A percentile compares a stretch with the other conserved stretches of the same genome.
These are phyloP conservation scores for Nicotiana rustica DNA, from an alignment of 305 asterid genomes.

Conservation along the genomic window DNA sequence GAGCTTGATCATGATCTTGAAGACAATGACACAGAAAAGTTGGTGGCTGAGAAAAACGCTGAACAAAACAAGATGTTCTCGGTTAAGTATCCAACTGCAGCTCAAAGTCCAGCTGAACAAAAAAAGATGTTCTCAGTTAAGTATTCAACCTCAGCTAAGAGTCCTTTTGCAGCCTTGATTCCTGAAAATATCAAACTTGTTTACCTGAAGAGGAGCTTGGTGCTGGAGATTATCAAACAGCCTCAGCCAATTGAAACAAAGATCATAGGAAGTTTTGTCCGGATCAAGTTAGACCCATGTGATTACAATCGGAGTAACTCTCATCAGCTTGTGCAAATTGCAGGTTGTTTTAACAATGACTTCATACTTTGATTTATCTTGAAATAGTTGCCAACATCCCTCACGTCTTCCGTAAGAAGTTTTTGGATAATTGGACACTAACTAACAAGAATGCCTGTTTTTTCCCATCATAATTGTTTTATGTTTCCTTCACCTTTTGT, in stretches of 20 bases:
- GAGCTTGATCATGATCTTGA: constrained; percentile 50
- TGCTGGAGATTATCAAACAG: constrained; percentile 60
- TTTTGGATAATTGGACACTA: constrained; percentile 1
- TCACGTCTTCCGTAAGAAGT: not conserved
- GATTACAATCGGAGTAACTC: constrained; percentile 50
- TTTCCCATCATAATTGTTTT: not conserved
- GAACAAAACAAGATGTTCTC: constrained; percentile 15
- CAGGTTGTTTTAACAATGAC: constrained; percentile 56
- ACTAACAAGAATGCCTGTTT: not conserved
- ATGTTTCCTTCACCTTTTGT: constrained; percentile 20
- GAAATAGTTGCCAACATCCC: not conserved
- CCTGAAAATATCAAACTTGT: constrained; percentile 79
- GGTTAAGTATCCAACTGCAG: constrained; percentile 37
- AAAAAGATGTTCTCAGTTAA: constrained; percentile 31
- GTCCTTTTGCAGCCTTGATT: constrained; percentile 63
- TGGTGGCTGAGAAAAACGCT: constrained; percentile 40
- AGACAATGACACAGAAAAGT: constrained; percentile 38
- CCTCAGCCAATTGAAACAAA: constrained; percentile 72
- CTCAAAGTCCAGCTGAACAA: constrained; percentile 39
- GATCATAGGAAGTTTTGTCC: constrained; percentile 75
- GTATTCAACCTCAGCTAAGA: constrained; percentile 39
- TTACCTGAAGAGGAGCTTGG: constrained; percentile 75
- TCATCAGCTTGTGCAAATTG: constrained; percentile 77
- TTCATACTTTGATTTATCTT: constrained; percentile 28
- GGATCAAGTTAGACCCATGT: constrained; percentile 62